Conservation (phyloP, 805 yeast genomes). For the Yarrowia sp. region DNA sequence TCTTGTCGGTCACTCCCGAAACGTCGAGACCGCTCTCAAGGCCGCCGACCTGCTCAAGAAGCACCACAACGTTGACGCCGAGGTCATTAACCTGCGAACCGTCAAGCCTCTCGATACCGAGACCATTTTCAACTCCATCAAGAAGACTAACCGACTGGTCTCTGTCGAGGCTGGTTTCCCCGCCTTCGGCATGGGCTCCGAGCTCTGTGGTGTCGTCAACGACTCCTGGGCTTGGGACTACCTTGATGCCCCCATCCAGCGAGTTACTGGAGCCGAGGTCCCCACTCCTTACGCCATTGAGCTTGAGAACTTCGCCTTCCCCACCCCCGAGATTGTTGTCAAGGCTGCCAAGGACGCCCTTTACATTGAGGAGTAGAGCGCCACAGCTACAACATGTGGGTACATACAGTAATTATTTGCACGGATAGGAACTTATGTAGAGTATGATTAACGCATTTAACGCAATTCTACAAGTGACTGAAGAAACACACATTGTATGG, state of each 20-base stretch:
- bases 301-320: conserved; percentile 98
- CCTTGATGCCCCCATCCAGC: conserved; percentile 96
- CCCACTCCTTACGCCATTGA: conserved; percentile 98
- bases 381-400: background rate
- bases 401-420: conserved; percentile 21
- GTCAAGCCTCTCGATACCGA: conserved; percentile 94
- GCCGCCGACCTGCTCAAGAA: conserved; percentile 86
- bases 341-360: conserved; percentile 54
- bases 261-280: conserved; percentile 99
- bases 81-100: conserved; percentile 92
- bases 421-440: background rate
- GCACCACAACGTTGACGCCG: conserved; percentile 84
- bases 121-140: conserved; percentile 78
- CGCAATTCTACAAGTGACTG: background rate
- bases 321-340: conserved; percentile 84
- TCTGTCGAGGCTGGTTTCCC: conserved; percentile 98
- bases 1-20: conserved; percentile 87
- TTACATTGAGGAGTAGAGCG: conserved; percentile 38
- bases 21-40: conserved; percentile 77
- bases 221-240: conserved; percentile 97
- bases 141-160: conserved; percentile 94
- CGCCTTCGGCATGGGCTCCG: conserved; percentile 97
- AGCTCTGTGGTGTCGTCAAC: conserved; percentile 95
- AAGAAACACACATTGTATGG: too few relatives aligned
- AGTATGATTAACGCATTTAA: background rate